phyloP scores from a whole-genome alignment of 176 grass and related monocot species.

The Zizania latifolia region DNA sequence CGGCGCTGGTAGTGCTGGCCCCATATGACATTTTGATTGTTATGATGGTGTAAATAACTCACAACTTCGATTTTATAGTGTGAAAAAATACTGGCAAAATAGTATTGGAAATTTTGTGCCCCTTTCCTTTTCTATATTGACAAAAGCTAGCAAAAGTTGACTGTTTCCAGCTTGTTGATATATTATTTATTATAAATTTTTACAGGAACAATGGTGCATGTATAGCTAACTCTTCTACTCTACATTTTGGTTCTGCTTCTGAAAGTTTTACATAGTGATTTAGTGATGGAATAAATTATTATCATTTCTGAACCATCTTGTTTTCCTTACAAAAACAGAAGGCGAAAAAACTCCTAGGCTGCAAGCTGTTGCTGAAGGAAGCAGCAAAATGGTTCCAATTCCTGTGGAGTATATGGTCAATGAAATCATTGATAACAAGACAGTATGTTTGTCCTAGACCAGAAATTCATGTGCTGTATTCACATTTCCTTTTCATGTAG shows the following conservation, averaged over 20 bases:
- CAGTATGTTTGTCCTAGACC: slow-evolving; percentile 14
- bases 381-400: slow-evolving; percentile 15
- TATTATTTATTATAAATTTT: not conserved
- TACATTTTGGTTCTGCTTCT: not conserved
- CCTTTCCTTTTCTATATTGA: not conserved
- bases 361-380: slow-evolving; percentile 33
- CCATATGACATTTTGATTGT: not conserved
- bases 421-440: slow-evolving; percentile 66
- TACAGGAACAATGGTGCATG: slow-evolving; percentile 1
- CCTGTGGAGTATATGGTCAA: slow-evolving; percentile 50
- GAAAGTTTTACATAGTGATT: not conserved
- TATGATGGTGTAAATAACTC: not conserved
- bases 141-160: not conserved
- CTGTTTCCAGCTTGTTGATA: not conserved
- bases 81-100: not conserved
- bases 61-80: not conserved
- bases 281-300: not conserved
- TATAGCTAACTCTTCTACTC: not conserved
- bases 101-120: not conserved
- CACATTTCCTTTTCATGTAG: not conserved
- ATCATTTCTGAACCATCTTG: not conserved
- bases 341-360: slow-evolving; percentile 11
- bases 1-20: too few species aligned
- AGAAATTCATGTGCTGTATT: not conserved
- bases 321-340: slow-evolving; percentile 11